These are phyloP conservation scores for Aureobasidium sp. DNA, from an alignment of 2,329 filamentous ascomycete genomes.

Conservation along the genomic window DNA sequence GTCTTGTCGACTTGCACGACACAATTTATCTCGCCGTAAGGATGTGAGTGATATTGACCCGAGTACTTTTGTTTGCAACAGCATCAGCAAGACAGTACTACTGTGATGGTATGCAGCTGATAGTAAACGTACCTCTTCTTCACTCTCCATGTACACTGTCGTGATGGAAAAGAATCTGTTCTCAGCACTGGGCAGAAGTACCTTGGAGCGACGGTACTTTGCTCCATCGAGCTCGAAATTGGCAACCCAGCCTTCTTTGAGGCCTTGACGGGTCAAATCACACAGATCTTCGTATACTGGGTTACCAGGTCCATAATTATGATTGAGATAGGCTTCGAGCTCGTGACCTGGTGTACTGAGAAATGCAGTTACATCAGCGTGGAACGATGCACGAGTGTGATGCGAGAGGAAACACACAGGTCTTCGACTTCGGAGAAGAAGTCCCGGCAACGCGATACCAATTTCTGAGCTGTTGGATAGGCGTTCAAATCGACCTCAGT, in stretches of 20 bases:
- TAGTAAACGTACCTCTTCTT: constrained; percentile 23
- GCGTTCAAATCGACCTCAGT: not conserved
- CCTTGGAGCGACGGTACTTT: constrained; percentile 41
- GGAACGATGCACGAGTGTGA: not conserved
- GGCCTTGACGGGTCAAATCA: constrained; percentile 21
- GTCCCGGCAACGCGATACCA: constrained; percentile 19
- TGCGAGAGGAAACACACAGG: constrained; percentile 18
- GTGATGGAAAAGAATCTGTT: constrained; percentile 51
- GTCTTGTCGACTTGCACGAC: constrained; percentile 37
- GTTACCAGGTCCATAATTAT: constrained; percentile 25
- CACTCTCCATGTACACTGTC: constrained; percentile 50
- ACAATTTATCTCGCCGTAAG: constrained; percentile 28
- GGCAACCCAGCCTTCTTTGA: constrained; percentile 29
- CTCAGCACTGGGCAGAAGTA: constrained; percentile 39
- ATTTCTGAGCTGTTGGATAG: constrained; percentile 5
- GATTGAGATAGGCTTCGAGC: constrained; percentile 26
- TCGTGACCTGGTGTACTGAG: constrained; percentile 26
- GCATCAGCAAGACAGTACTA: not conserved
- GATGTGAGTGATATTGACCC: constrained; percentile 42
- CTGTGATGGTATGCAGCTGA: not conserved
- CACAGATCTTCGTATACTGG: constrained; percentile 27
- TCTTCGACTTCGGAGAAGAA: constrained; percentile 28
- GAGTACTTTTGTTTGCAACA: constrained; percentile 30
- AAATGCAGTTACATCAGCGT: not conserved
- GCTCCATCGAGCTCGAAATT: constrained; percentile 32